phyloP scores from a whole-genome alignment of 306 rosid genomes.

The Spatholobus suberectus region DNA sequence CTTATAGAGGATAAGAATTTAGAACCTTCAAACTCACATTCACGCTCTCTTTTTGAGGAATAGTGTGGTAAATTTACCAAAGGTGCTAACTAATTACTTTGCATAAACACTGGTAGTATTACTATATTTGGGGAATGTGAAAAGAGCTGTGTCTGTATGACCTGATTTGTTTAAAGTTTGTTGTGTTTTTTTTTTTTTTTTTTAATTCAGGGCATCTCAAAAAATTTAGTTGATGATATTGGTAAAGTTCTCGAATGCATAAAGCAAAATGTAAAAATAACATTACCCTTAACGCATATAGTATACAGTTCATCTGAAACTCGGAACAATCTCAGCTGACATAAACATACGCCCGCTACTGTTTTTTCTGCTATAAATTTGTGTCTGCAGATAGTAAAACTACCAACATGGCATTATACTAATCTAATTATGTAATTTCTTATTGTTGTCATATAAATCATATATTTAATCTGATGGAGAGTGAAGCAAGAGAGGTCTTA shows the following conservation, averaged over 20 bases:
- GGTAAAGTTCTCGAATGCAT: too few species aligned
- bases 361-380: neutral
- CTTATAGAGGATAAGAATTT: constrained; percentile 47
- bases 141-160: too few species aligned
- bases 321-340: neutral
- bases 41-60: neutral
- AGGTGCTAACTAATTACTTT: neutral
- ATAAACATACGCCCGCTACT: neutral
- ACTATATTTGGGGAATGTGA: too few species aligned
- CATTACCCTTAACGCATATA: neutral
- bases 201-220: neutral
- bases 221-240: neutral
- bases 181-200: too few species aligned
- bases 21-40: constrained; percentile 12
- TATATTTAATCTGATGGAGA: neutral
- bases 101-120: neutral
- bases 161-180: too few species aligned
- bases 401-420: neutral
- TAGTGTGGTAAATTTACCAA: neutral
- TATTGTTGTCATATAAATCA: neutral
- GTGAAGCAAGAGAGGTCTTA: too few species aligned
- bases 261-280: too few species aligned
- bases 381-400: neutral
- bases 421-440: neutral
- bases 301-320: neutral